Percentiles rank a stretch among this genome's conserved stretches.
These are phyloP conservation scores for Boletus subparvulus DNA, from an alignment of 768 basidiomycete species.

Conservation along the genomic window DNA sequence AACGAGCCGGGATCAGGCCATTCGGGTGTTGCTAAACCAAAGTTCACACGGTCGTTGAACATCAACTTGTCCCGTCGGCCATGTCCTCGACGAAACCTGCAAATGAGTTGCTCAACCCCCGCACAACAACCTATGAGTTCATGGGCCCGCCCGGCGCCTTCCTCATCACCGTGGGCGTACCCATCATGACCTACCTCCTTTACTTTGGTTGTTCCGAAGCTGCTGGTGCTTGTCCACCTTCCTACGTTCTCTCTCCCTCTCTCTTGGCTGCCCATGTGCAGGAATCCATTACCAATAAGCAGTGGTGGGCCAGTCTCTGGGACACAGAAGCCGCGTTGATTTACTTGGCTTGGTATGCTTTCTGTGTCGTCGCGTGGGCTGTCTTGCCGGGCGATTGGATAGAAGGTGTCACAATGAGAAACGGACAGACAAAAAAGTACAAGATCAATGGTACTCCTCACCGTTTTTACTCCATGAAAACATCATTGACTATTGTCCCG, in stretches of 20 bases:
- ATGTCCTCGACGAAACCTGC: conserved; percentile 22
- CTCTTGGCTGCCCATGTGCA: conserved; percentile 39
- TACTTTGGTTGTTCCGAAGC: conserved; percentile 77
- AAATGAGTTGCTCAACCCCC: conserved; percentile 58
- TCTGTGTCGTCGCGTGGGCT: conserved; percentile 77
- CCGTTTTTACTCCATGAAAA: background rate
- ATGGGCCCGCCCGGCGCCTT: conserved; percentile 78
- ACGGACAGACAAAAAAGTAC: conserved; percentile 77
- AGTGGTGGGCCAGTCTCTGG: conserved; percentile 79
- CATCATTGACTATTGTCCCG: background rate
- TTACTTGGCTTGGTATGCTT: conserved; percentile 92
- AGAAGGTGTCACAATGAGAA: conserved; percentile 68
- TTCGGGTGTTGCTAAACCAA: background rate
- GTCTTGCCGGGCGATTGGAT: conserved; percentile 74
- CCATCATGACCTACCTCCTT: conserved; percentile 67
- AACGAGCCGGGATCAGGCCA: background rate
- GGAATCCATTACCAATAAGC: conserved; percentile 43
- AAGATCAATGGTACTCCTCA: conserved; percentile 84
- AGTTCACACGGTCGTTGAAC: conserved; percentile 10
- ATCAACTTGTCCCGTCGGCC: background rate
- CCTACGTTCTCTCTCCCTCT: conserved; percentile 37
- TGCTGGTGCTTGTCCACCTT: conserved; percentile 68
- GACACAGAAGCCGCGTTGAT: conserved; percentile 73
- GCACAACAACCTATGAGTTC: conserved; percentile 76
- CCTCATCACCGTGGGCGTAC: conserved; percentile 68